Evolutionary conservation across 2,329 filamentous ascomycete species (phyloP).

Genomic region (Fusarium floridanum): DNA sequence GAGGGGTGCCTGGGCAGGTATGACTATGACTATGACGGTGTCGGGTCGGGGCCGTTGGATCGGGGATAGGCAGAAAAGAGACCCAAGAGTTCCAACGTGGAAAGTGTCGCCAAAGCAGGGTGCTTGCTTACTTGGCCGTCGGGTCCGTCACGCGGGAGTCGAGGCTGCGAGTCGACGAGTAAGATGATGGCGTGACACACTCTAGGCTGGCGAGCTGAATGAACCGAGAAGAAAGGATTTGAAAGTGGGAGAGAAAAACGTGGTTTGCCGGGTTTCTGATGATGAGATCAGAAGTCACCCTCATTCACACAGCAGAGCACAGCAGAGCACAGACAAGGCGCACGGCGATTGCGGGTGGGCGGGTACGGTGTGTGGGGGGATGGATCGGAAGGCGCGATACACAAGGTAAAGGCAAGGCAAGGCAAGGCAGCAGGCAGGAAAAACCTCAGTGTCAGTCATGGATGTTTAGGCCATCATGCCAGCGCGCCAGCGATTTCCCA

Average conservation of each 20-base stretch:
- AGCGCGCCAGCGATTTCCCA: background rate
- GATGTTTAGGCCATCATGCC: background rate
- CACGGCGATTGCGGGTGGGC: constrained; percentile 33
- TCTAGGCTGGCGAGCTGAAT: background rate
- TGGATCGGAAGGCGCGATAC: constrained; percentile 31
- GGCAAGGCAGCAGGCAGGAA: background rate
- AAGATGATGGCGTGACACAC: constrained; percentile 3
- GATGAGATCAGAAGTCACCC: constrained; percentile 27
- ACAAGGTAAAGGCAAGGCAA: constrained; percentile 13
- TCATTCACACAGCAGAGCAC: background rate
- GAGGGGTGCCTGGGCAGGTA: constrained; percentile 21
- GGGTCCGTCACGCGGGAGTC: background rate
- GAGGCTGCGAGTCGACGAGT: background rate
- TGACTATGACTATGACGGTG: constrained; percentile 37
- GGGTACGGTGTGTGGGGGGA: constrained; percentile 21
- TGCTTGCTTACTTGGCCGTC: constrained; percentile 5
- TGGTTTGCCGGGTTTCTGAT: constrained; percentile 17
- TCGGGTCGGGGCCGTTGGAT: constrained; percentile 28
- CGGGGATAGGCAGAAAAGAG: constrained; percentile 31
- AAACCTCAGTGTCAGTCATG: background rate
- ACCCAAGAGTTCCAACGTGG: background rate
- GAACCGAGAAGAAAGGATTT: background rate
- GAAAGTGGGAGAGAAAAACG: background rate
- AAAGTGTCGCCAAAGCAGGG: background rate
- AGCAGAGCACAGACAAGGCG: background rate